Percentiles rank a stretch among this genome's conserved stretches.
phyloP scores from a whole-genome alignment of 352 stramenopile species.

The Elongisporangium anandrum region DNA sequence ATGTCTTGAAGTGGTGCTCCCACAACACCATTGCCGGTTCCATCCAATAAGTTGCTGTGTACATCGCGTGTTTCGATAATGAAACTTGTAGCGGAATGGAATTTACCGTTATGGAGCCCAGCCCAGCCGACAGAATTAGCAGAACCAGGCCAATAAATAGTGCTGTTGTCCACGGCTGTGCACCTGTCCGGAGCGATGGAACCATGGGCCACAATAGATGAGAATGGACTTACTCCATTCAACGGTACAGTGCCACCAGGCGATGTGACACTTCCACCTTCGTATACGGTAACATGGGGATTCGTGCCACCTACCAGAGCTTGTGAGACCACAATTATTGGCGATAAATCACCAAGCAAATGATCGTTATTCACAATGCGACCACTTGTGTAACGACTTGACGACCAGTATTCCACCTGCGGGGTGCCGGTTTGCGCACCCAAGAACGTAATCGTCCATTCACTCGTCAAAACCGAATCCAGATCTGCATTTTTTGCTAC shows the following conservation, averaged over 20 bases:
- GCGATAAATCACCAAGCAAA: conserved; percentile 53
- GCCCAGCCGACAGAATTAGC: conserved; percentile 49
- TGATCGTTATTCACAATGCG: conserved; percentile 37
- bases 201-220: conserved; percentile 50
- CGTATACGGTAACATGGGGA: conserved; percentile 26
- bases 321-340: conserved; percentile 16
- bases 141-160: conserved; percentile 52
- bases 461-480: conserved; percentile 21
- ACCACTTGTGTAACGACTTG: conserved; percentile 37
- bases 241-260: conserved; percentile 19
- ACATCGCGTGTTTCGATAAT: conserved; percentile 91
- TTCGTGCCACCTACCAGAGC: conserved; percentile 28
- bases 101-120: conserved; percentile 61
- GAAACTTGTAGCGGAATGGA: conserved; percentile 77
- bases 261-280: conserved; percentile 24
- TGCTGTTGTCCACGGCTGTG: conserved; percentile 57
- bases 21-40: conserved; percentile 49
- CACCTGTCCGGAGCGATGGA: conserved; percentile 54
- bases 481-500: conserved; percentile 27
- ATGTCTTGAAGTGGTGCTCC: conserved; percentile 75
- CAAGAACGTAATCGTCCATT: conserved; percentile 68
- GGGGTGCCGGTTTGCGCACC: conserved; percentile 24
- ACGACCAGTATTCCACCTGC: conserved; percentile 72
- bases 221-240: conserved; percentile 52
- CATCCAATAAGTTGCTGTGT: conserved; percentile 89